Evolutionary conservation across 163 green algal species (phyloP), one percentile per base, ranked within the genome.

Genomic region (Volvox carteri): DNA sequence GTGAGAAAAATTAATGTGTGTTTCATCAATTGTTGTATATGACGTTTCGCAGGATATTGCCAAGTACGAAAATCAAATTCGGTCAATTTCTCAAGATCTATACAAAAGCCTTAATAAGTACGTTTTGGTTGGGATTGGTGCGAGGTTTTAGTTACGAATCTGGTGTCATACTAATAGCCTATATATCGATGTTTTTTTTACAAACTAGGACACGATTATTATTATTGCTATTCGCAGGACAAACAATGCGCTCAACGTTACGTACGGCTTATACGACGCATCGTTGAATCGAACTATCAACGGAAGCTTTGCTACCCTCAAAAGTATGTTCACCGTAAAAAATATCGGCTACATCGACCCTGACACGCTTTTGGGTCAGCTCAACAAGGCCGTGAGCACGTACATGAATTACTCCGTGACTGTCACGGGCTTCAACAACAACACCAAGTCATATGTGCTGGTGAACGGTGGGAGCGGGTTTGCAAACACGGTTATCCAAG

Each of bases 271-370:
- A 41, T 78, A 78, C 30, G 80, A 87, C 25, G 67, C 21, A 5
- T 54, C 48, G 42, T 48, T 87, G 44, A 78, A 68, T 44, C n/a
- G 6, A 4, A 79, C 60, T n/a, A 68, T 87, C 19, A 5, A 25
- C 0, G 25, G 23, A 18, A 60, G 37, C 16, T 50, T 70, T 11
- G 33, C 35, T 12, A 41, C 16, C 1, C 60, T 78, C 37, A 58
- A 42, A 12, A 37, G 19, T 25, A 87, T 87, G 62, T 78, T 42
- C 44, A 44, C 67, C 33, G 37, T 48, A 30, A 68, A 62, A 16
- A 78, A 70, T 1, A 87, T 87, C 35, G 80, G 80, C 2, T 87
- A 87, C 65, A 44, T 87, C 0, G 60, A 87, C 21, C 80, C 80
- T 0, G 19, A 68, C 6, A 37, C 16, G 8, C 42, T 87, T 6